Conservation (phyloP, 176 grass and related monocot genomes). For the Poa pratensis region DNA sequence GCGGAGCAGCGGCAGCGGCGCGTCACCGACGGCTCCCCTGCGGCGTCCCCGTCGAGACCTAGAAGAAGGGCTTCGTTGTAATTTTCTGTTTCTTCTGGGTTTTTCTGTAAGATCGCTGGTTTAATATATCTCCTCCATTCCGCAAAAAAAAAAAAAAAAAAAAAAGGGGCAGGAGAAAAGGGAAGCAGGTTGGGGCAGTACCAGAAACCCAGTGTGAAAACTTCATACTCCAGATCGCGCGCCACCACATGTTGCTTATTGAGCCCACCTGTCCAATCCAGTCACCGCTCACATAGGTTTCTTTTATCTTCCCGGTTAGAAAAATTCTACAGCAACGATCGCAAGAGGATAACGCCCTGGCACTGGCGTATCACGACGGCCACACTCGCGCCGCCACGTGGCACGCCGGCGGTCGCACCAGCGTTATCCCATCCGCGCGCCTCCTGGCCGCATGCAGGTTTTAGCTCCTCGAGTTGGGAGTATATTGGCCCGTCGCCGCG, state of each 20-base stretch:
- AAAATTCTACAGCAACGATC: neutral
- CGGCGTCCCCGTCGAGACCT: too few relatives aligned
- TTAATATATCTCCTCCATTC: too few relatives aligned
- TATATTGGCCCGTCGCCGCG: constrained; percentile 40
- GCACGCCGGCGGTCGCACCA: constrained; percentile 20
- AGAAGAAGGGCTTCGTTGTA: too few relatives aligned
- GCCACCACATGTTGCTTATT: neutral
- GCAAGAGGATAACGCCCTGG: constrained; percentile 49
- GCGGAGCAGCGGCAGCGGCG: too few relatives aligned
- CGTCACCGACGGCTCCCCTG: too few relatives aligned
- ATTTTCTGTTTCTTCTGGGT: too few relatives aligned
- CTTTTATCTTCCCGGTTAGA: neutral
- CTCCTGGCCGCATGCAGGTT: constrained; percentile 16
- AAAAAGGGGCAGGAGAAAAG: too few relatives aligned
- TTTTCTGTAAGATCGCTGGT: too few relatives aligned
- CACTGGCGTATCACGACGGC: constrained; percentile 42
- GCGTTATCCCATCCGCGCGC: constrained; percentile 44
- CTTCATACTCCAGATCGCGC: neutral
- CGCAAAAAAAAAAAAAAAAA: too few relatives aligned
- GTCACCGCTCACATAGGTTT: too few relatives aligned
- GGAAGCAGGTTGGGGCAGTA: too few relatives aligned
- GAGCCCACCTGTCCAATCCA: neutral
- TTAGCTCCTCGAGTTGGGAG: constrained; percentile 22
- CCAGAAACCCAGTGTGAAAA: too few relatives aligned
- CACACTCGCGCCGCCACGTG: neutral